Percentiles rank a stretch among this genome's conserved stretches.
phyloP scores from a whole-genome alignment of 352 stramenopile genomes.

The Aphanomyces astaci region DNA sequence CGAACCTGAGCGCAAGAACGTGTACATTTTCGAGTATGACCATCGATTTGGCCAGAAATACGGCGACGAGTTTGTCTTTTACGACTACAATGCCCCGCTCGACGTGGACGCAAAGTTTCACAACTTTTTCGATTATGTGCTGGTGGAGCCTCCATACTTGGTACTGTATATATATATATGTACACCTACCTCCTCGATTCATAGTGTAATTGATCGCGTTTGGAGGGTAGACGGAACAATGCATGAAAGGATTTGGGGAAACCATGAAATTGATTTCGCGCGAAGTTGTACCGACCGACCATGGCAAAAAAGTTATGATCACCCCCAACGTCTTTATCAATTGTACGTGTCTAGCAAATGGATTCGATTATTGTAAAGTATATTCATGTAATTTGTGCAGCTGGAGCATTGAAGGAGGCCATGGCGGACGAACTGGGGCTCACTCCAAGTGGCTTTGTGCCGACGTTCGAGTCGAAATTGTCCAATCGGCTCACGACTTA shows the following conservation, averaged over 20 bases:
- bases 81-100: conserved; percentile 22
- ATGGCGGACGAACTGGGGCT: conserved; percentile 16
- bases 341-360: not conserved
- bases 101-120: conserved; percentile 16
- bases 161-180: too few species aligned
- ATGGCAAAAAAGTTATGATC: not conserved
- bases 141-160: conserved; percentile 22
- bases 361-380: not conserved
- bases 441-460: conserved; percentile 9
- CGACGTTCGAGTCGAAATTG: conserved; percentile 24
- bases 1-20: conserved; percentile 15
- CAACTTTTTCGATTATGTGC: conserved; percentile 22
- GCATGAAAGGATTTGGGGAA: conserved; percentile 19
- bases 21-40: conserved; percentile 25
- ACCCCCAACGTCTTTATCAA: conserved; percentile 21
- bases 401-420: conserved; percentile 8
- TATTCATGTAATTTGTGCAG: conserved; percentile 1
- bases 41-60: conserved; percentile 23
- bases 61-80: conserved; percentile 22
- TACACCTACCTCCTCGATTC: too few species aligned
- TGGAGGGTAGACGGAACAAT: conserved; percentile 1
- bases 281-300: not conserved
- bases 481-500: conserved; percentile 22
- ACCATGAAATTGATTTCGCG: conserved; percentile 20
- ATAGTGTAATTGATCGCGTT: too few species aligned